phyloP scores from a whole-genome alignment of 78 protist species.

The Fonticula alba region DNA sequence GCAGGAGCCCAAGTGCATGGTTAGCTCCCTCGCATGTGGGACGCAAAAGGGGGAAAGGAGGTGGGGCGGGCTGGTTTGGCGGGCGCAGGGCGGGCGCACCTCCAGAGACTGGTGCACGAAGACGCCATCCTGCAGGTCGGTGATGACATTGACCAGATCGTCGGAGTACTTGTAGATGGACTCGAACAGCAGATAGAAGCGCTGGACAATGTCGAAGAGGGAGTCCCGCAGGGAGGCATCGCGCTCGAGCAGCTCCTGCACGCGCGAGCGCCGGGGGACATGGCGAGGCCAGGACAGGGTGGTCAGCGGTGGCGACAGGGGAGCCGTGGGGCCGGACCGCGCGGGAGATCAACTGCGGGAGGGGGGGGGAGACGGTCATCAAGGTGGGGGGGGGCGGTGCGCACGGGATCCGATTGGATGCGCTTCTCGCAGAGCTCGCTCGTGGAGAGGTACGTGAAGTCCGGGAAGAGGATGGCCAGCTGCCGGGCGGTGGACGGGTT shows the following conservation, averaged over 20 bases:
- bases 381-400: background rate
- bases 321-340: background rate
- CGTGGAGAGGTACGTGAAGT: slow-evolving; percentile 24
- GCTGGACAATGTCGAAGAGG: slow-evolving; percentile 51
- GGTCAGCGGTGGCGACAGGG: no score
- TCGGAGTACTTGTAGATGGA: slow-evolving; percentile 54
- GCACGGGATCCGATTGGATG: background rate
- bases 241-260: slow-evolving; percentile 22
- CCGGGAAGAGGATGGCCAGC: slow-evolving; percentile 9
- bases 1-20: no score
- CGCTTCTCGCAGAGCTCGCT: slow-evolving; percentile 9
- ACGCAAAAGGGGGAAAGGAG: background rate
- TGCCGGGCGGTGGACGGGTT: background rate
- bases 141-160: slow-evolving; percentile 34
- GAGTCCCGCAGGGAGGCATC: slow-evolving; percentile 71
- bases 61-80: background rate
- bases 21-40: no score
- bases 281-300: background rate
- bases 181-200: slow-evolving; percentile 79
- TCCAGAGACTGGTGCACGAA: slow-evolving; percentile 65
- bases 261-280: background rate
- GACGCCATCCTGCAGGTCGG: slow-evolving; percentile 64
- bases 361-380: background rate
- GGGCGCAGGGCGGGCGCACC: slow-evolving; percentile 8
- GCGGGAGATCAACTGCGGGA: background rate